Base-by-base conservation (phyloP, 1,284 basidiomycete species). In the Rhodotorula glutinis region DNA sequence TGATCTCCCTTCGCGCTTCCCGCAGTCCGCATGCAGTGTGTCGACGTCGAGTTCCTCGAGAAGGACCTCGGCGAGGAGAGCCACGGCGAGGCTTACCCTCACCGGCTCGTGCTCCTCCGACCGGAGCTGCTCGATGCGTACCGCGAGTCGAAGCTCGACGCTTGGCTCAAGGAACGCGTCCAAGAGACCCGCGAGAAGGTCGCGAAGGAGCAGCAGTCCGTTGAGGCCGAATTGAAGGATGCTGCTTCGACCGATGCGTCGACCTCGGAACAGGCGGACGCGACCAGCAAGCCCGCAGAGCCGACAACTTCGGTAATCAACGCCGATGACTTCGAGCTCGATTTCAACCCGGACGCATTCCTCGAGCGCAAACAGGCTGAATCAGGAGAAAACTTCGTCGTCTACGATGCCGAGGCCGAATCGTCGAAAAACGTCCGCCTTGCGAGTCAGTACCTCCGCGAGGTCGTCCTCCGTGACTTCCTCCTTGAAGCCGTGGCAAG, bases 331-430 rank as follows among this genome's bases (percentile, higher is more conserved):
- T 85, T 85, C 75, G 78, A 81, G 68, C 79, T 85, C 43, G 74
- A 78, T 58, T 84, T 84, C 80, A 84, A 85, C 78, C 81, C 83
- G 7, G 84, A 85, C 74, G 84, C 84, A 21, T 85, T 84, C 67
- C 83, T 84, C 65, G 81, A 82, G 70, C 77, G 76, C 44, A 76
- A 78, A 69, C 30, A 30, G 29, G n/a, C 44, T 30, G 57, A 57
- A n/a, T 33, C 44, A 13, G 57, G 57, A 44, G 56, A 61, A 16
- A 25, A 56, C 3, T 40, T 60, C 56, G 53, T 66, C 44, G 75
- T 78, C 72, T 79, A 76, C 46, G 82, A 84, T 75, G 81, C 83
- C 74, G 77, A 77, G 9, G 82, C 82, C 56, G 79, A 81, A 1
- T 71, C 81, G 46, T 79, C 84, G 75, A 81, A 82, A 70, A 81